Conservation (phyloP, 352 stramenopile genomes). For the Phytopythium helicoides region DNA sequence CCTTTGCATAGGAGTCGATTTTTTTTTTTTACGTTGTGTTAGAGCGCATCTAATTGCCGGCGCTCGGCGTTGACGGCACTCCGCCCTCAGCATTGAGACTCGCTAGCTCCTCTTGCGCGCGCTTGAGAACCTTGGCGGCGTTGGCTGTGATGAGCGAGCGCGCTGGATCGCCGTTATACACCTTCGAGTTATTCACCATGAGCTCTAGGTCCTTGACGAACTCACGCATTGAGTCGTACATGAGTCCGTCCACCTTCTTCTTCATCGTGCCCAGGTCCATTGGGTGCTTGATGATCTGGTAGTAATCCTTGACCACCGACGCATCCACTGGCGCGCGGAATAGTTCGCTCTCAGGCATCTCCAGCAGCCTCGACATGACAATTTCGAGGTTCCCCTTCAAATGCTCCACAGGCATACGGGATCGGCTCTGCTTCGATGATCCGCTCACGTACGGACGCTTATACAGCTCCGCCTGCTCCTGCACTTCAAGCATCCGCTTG, state of each 20-base stretch:
- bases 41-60: no score
- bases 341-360: slow-evolving; percentile 78
- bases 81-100: slow-evolving; percentile 56
- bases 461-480: slow-evolving; percentile 78
- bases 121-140: slow-evolving; percentile 70
- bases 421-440: slow-evolving; percentile 68
- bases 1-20: background rate
- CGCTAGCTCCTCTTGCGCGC: slow-evolving; percentile 71
- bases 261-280: slow-evolving; percentile 77
- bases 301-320: slow-evolving; percentile 66
- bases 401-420: slow-evolving; percentile 71
- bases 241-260: slow-evolving; percentile 55
- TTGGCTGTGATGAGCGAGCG: slow-evolving; percentile 77
- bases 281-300: slow-evolving; percentile 82
- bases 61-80: slow-evolving; percentile 5
- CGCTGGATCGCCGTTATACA: slow-evolving; percentile 74
- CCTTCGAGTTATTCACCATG: slow-evolving; percentile 84
- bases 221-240: slow-evolving; percentile 84
- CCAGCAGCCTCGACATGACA: slow-evolving; percentile 64
- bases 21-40: background rate
- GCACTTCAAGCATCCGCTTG: slow-evolving; percentile 68
- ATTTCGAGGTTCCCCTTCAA: slow-evolving; percentile 62
- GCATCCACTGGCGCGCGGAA: slow-evolving; percentile 72
- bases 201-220: slow-evolving; percentile 85
- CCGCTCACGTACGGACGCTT: slow-evolving; percentile 78